These are phyloP conservation scores for Lactarius quietus DNA, from an alignment of 768 basidiomycete genomes.

Conservation along the genomic window DNA sequence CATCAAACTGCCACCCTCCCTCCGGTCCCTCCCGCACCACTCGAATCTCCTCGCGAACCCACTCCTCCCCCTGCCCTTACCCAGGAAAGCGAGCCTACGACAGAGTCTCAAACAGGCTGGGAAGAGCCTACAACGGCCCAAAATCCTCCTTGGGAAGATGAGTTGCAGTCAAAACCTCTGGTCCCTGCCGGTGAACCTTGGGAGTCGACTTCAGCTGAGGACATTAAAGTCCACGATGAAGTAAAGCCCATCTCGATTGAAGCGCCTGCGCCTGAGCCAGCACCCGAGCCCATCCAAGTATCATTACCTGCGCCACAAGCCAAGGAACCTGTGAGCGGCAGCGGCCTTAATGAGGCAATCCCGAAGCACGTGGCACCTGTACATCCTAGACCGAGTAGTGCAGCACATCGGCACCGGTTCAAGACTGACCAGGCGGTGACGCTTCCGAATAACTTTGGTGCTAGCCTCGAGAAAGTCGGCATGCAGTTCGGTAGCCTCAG, in stretches of 20 bases:
- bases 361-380: conserved; percentile 39
- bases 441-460: conserved; percentile 60
- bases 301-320: conserved; percentile 26
- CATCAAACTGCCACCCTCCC: conserved; percentile 29
- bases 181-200: conserved; percentile 37
- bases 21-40: conserved; percentile 26
- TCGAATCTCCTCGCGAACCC: conserved; percentile 27
- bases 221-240: conserved; percentile 12
- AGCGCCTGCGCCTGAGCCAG: conserved; percentile 28
- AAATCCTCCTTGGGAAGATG: conserved; percentile 69
- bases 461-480: conserved; percentile 70
- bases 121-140: conserved; percentile 74
- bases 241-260: conserved; percentile 18
- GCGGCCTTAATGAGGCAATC: conserved; percentile 26
- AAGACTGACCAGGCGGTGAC: conserved; percentile 83
- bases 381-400: conserved; percentile 48
- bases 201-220: conserved; percentile 20
- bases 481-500: conserved; percentile 90
- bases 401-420: conserved; percentile 57
- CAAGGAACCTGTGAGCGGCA: conserved; percentile 30
- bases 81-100: conserved; percentile 36
- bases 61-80: conserved; percentile 23
- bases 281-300: conserved; percentile 33
- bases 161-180: conserved; percentile 43
- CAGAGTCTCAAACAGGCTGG: conserved; percentile 41